Conservation (phyloP, 768 basidiomycete species). For the Solioccasus polychromus region DNA sequence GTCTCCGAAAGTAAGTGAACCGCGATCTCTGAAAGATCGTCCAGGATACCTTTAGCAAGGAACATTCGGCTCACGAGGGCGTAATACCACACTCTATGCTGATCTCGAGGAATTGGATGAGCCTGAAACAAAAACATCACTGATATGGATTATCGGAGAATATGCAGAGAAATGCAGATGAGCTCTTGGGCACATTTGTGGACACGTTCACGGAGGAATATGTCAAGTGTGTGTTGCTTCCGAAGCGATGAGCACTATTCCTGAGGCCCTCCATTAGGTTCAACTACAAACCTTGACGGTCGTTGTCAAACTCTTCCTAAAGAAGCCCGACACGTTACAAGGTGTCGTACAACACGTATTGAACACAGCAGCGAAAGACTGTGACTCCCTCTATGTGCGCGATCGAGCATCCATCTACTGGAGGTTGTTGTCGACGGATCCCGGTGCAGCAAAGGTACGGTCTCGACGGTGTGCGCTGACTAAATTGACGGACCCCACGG, state of each 20-base stretch:
- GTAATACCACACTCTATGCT: conserved; percentile 90
- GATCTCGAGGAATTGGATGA: conserved; percentile 97
- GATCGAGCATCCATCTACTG: conserved; percentile 99
- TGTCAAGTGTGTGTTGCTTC: conserved; percentile 57
- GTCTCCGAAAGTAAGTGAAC: not conserved
- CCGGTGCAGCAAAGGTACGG: conserved; percentile 88
- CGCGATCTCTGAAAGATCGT: not conserved
- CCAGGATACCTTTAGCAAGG: conserved; percentile 97
- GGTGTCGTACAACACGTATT: conserved; percentile 89
- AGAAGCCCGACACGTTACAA: conserved; percentile 91
- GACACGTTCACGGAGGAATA: conserved; percentile 90
- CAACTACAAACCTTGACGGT: conserved; percentile 87
- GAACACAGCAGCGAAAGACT: conserved; percentile 93
- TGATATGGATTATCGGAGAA: conserved; percentile 99
- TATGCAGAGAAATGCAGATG: conserved; percentile 97
- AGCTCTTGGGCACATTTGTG: conserved; percentile 85
- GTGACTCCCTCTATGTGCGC: conserved; percentile 94
- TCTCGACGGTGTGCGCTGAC: not conserved
- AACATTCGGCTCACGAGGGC: conserved; percentile 94
- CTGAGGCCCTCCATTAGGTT: conserved; percentile 38
- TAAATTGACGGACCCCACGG: not conserved
- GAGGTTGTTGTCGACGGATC: conserved; percentile 92
- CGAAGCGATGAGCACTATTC: not conserved
- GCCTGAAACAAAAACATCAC: conserved; percentile 94
- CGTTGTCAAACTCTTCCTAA: conserved; percentile 94